Evolutionary conservation across 192 early-diverging fungal species (phyloP).

Genomic region (Mortierella claussenii): DNA sequence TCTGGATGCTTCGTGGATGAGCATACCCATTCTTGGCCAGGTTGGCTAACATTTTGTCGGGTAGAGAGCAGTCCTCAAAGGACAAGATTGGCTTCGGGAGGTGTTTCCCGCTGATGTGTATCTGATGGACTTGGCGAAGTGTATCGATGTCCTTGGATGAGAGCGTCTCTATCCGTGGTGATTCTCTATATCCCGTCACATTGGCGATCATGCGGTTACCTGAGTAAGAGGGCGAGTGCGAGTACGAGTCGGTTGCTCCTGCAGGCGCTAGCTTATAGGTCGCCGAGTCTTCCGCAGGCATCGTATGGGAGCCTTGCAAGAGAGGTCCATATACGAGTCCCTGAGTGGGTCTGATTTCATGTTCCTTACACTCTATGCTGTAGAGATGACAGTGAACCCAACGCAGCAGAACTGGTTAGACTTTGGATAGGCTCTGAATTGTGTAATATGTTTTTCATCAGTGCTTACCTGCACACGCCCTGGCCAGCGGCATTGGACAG

Average conservation of each 20-base stretch:
- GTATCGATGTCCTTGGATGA: constrained; percentile 3
- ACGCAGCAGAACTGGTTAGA: no score
- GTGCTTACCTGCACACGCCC: constrained; percentile 59
- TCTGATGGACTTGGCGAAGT: constrained; percentile 25
- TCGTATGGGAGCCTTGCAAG: no score
- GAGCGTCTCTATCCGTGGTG: constrained; percentile 7
- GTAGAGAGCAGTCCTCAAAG: constrained; percentile 58
- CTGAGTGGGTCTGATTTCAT: no score
- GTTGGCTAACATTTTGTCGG: constrained; percentile 52
- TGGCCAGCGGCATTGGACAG: constrained; percentile 54
- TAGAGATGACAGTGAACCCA: no score
- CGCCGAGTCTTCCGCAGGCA: not conserved
- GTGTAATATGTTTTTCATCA: no score
- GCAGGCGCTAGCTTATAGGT: not conserved
- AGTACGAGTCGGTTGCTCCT: not conserved
- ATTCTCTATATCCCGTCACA: constrained; percentile 55
- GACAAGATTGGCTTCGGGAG: constrained; percentile 55
- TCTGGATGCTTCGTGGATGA: constrained; percentile 46
- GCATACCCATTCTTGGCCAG: constrained; percentile 34
- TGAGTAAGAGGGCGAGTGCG: not conserved
- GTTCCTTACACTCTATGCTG: no score
- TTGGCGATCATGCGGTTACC: constrained; percentile 33
- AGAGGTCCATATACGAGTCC: no score
- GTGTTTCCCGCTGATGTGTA: constrained; percentile 53
- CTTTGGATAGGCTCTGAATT: no score